Evolutionary conservation across 805 yeast species (phyloP).

Genomic region (Helenozyma baotianmanensis): DNA sequence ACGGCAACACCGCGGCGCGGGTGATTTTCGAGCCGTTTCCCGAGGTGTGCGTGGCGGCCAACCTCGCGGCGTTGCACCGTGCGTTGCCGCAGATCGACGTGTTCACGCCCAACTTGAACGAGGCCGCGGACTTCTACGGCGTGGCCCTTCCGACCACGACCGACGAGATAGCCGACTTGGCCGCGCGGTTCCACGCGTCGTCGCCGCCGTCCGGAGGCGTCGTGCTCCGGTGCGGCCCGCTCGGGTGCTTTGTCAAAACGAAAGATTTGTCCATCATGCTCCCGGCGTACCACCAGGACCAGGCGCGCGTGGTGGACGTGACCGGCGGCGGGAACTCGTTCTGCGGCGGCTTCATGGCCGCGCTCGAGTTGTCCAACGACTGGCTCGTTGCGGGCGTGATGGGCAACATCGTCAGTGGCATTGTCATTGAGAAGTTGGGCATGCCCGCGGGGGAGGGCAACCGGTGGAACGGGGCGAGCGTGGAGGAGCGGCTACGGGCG

Average conservation of each 20-base stretch:
- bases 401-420: constrained; percentile 77
- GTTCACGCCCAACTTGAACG: constrained; percentile 81
- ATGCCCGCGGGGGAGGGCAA: constrained; percentile 47
- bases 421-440: constrained; percentile 78
- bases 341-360: constrained; percentile 48
- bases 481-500: constrained; percentile 39
- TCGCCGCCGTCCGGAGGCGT: constrained; percentile 44
- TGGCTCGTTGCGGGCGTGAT: constrained; percentile 54
- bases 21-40: constrained; percentile 88
- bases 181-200: constrained; percentile 17
- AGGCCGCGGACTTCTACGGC: constrained; percentile 65
- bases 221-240: constrained; percentile 70
- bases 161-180: constrained; percentile 33
- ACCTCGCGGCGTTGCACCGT: constrained; percentile 25
- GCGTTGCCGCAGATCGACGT: constrained; percentile 48
- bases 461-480: constrained; percentile 56
- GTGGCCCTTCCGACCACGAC: constrained; percentile 35
- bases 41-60: constrained; percentile 56
- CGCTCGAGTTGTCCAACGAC: constrained; percentile 47
- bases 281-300: constrained; percentile 68
- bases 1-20: constrained; percentile 1
- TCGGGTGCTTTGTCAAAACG: constrained; percentile 57
- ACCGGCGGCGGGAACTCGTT: constrained; percentile 45
- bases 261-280: constrained; percentile 38
- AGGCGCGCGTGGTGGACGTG: constrained; percentile 33